Evolutionary conservation across 805 yeast species (phyloP), one percentile per base, ranked within the genome.

Genomic region (Pichia phayaonensis): DNA sequence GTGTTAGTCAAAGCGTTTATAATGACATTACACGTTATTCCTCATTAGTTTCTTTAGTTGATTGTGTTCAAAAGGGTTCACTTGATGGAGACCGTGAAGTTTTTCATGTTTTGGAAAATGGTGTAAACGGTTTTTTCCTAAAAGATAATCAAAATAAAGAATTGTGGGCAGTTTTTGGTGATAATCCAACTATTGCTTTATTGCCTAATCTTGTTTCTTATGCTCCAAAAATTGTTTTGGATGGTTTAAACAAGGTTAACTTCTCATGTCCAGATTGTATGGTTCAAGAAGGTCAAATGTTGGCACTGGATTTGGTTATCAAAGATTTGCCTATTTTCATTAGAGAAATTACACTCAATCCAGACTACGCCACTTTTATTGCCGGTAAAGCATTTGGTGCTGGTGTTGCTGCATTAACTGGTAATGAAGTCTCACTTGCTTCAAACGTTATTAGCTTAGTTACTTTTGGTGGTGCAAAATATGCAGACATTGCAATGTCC

Each of bases 351-450:
- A 31, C 46, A n/a, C 10, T 44, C 6, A 44, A 44, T 24, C 46
- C 46, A 22, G 31, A 34, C 11, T 44, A 44, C 8, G 22, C 46
- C 11, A 44, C 24, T 5, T 34, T 34, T 24, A 36, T 44, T 36
- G 46, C 41, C 2, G 46, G 46, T 34, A 34, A 44, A 23, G 46
- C 46, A 12, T 44, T 22, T 23, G 46, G 46, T 44, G 46, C 46
- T 10, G 46, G 40, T 2, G 11, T 36, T 44, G 46, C 46, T 8
- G 40, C 41, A 16, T 44, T 44, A 34, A 44, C 31, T n/a, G 31
- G 46, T 23, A 44, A 44, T 36, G 46, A 44, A 13, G n/a, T 44
- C 1, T n/a, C 41, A 5, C 29, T 44, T 34, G 31, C 40, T 1
- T n/a, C 12, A 11, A 34, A 44, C 18, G 23, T 24, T 22, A 41